Evolutionary conservation across 345 rosid species (phyloP).

Genomic region (Isatis tinctoria): DNA sequence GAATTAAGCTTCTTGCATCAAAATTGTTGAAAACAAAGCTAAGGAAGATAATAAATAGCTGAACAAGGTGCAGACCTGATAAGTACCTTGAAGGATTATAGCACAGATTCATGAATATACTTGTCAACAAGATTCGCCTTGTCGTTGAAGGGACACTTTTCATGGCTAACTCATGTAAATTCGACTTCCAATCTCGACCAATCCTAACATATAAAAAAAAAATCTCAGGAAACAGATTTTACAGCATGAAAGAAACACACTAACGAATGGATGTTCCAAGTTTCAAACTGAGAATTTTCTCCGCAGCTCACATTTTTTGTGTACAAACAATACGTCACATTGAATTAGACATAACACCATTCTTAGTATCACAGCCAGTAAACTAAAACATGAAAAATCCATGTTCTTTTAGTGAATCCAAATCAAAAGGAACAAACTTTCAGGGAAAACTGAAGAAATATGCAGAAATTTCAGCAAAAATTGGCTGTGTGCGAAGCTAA

Average conservation of each 20-base stretch:
- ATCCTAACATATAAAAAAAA: slow-evolving; percentile 24
- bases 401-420: not conserved
- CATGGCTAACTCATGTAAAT: slow-evolving; percentile 37
- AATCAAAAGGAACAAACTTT: not conserved
- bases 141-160: slow-evolving; percentile 37
- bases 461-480: not conserved
- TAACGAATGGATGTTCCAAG: not conserved
- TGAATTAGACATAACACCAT: too few species aligned
- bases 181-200: slow-evolving; percentile 32
- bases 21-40: not conserved
- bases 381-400: not conserved
- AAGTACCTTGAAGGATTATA: slow-evolving; percentile 86
- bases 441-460: not conserved
- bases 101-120: slow-evolving; percentile 50
- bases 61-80: slow-evolving; percentile 74
- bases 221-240: not conserved
- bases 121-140: slow-evolving; percentile 54
- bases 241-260: not conserved
- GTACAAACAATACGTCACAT: not conserved
- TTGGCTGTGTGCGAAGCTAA: not conserved
- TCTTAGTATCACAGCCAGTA: too few species aligned
- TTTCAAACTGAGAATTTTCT: not conserved
- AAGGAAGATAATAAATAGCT: slow-evolving; percentile 19
- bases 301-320: not conserved
- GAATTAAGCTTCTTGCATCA: not conserved